phyloP scores from a whole-genome alignment of 2,329 filamentous ascomycete species.

The Paraconiothyrium brasiliense region DNA sequence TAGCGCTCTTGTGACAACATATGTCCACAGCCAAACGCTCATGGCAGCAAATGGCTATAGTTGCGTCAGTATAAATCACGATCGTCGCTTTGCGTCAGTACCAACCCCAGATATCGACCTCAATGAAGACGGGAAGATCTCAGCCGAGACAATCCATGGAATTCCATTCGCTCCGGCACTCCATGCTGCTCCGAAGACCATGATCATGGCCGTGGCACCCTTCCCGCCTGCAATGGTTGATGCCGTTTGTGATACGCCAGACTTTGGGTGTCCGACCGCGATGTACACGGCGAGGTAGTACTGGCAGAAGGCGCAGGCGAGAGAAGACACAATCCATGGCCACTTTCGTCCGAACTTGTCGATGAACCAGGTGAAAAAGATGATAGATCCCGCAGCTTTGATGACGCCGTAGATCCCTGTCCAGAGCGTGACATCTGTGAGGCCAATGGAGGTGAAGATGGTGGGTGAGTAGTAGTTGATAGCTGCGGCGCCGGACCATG shows the following conservation, averaged over 20 bases:
- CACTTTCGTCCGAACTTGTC: constrained; percentile 49
- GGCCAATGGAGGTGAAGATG: constrained; percentile 49
- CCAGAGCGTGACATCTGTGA: constrained; percentile 47
- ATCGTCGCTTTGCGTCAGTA: not conserved
- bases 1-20: constrained; percentile 52
- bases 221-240: constrained; percentile 50
- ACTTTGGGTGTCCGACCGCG: constrained; percentile 43
- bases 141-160: constrained; percentile 56
- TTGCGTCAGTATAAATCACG: not conserved
- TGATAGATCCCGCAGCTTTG: constrained; percentile 48
- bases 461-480: constrained; percentile 52
- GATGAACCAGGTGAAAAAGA: constrained; percentile 51
- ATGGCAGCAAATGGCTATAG: constrained; percentile 44
- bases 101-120: constrained; percentile 47
- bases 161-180: constrained; percentile 53
- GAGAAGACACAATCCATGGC: constrained; percentile 51
- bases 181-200: constrained; percentile 52
- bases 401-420: constrained; percentile 51
- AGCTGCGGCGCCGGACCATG: constrained; percentile 43
- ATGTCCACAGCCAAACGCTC: constrained; percentile 52
- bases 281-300: constrained; percentile 52
- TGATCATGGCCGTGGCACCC: constrained; percentile 52
- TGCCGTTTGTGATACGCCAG: constrained; percentile 37
- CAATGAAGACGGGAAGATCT: constrained; percentile 54
- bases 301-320: constrained; percentile 48